Percentiles rank a stretch among this genome's conserved stretches.
Conservation (phyloP, 176 grass and related monocot genomes). For the Triticum timopheevii region DNA sequence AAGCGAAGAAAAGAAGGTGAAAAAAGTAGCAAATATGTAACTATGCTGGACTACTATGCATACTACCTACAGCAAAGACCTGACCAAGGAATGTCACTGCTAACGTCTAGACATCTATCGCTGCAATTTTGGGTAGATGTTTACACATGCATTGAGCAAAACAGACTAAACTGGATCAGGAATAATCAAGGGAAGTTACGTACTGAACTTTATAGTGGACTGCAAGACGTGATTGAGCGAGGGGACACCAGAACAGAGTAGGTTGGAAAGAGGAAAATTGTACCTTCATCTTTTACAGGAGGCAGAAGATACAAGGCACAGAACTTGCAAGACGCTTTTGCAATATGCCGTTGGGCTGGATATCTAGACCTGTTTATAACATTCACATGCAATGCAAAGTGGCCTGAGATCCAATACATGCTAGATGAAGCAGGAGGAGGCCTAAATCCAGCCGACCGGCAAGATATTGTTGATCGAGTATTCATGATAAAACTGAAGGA, state of each 20-base stretch:
- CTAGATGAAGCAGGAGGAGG: background rate
- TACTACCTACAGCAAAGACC: background rate
- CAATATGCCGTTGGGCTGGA: too few species aligned
- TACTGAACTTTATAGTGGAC: background rate
- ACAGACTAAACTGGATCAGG: background rate
- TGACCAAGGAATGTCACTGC: too few species aligned
- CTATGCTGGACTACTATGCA: background rate
- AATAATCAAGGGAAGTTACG: background rate
- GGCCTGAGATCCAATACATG: background rate
- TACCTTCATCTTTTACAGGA: background rate
- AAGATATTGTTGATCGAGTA: too few species aligned
- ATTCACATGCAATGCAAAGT: background rate
- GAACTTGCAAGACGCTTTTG: background rate
- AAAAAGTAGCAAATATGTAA: background rate
- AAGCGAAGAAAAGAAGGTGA: background rate
- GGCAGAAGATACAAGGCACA: conserved; percentile 17
- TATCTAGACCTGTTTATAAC: too few species aligned
- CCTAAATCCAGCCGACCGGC: too few species aligned
- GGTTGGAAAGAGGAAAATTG: conserved; percentile 2
- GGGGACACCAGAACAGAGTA: background rate
- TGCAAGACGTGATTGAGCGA: background rate
- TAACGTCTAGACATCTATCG: too few species aligned
- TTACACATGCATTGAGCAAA: background rate
- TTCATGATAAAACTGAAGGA: too few species aligned
- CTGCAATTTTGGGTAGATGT: background rate